Conservation (phyloP, 768 basidiomycete species). For the Arthromyces matolae region DNA sequence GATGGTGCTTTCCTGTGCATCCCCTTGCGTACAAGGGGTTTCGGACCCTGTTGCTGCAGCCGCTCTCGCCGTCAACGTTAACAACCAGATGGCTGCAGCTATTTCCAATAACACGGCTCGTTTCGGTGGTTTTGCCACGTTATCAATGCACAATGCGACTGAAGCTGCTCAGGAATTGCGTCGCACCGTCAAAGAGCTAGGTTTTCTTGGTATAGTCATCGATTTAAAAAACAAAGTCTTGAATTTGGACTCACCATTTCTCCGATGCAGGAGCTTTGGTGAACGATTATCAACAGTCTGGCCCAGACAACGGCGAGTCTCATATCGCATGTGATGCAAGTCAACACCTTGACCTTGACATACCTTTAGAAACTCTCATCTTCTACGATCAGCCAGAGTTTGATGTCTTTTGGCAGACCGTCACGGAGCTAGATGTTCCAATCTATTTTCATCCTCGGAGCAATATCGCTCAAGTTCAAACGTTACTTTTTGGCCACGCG, state of each 20-base stretch:
- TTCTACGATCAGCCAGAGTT: conserved; percentile 38
- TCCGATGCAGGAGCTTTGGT: conserved; percentile 33
- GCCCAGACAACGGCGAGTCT: conserved; percentile 32
- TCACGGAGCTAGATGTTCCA: conserved; percentile 35
- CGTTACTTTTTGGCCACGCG: conserved; percentile 29
- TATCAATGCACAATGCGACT: conserved; percentile 44
- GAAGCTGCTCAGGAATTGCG: conserved; percentile 37
- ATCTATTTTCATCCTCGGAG: conserved; percentile 36
- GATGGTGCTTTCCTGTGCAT: conserved; percentile 39
- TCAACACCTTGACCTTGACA: background rate
- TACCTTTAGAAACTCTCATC: conserved; percentile 28
- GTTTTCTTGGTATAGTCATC: conserved; percentile 29
- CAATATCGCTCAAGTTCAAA: conserved; percentile 25
- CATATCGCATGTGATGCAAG: background rate
- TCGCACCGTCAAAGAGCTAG: conserved; percentile 36
- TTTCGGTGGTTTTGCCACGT: conserved; percentile 39
- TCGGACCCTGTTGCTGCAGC: conserved; percentile 31
- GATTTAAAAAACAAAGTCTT: background rate
- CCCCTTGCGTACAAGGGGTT: conserved; percentile 37
- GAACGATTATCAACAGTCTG: conserved; percentile 44
- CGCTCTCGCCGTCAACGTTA: conserved; percentile 30
- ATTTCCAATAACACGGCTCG: conserved; percentile 38
- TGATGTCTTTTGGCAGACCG: conserved; percentile 36
- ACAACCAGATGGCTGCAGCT: conserved; percentile 32
- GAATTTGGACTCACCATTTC: background rate